Base-by-base conservation (phyloP, 495 filamentous ascomycete genomes). In the Penicillium parvum region DNA sequence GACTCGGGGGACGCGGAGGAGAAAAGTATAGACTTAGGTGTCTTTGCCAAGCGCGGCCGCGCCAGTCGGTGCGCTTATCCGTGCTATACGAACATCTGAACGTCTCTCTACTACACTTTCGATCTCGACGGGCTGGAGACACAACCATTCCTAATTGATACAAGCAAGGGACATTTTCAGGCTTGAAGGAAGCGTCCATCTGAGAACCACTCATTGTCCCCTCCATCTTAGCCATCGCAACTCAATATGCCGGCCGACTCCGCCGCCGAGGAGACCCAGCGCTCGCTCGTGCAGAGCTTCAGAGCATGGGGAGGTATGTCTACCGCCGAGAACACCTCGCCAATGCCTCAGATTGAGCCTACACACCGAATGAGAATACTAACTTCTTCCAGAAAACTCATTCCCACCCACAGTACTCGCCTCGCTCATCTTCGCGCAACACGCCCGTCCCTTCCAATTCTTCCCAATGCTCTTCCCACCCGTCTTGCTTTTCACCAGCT, bases 381-480 rank as follows among this genome's bases (percentile, higher is more conserved):
- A 10, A n/a, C 7, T 33, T n/a, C 27, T 12, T 38, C 47, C 35
- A 96, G 90, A 86, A 69, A 84, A 84, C 47, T 75, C 90, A 22
- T 69, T 95, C 20, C 84, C 90, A 10, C 81, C 90, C 5, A 85
- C 82, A 21, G 68, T 84, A 12, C 83, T 91, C 32, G 87, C 88
- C 29, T 84, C 87, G 8, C 78, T 95, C 35, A 81, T 94, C 46
- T 76, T 82, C 4, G 79, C 86, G 15, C 85, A 90, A 48, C 81
- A 90, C 65, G 66, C 74, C 41, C 85, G 85, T 5, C 90, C 90
- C 5, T 77, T 85, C 58, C 84, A 85, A 54, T 50, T 73, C 9
- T 69, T 92, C 1, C 87, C 88, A 2, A 80, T 94, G 73, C 68
- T 88, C 51, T 88, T 96, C 69, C 76, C 88, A 23, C 86, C 89